Percentiles rank a stretch among this genome's conserved stretches.
Evolutionary conservation across 2,329 filamentous ascomycete species (phyloP).

Genomic region (Paradendryphiella salina): DNA sequence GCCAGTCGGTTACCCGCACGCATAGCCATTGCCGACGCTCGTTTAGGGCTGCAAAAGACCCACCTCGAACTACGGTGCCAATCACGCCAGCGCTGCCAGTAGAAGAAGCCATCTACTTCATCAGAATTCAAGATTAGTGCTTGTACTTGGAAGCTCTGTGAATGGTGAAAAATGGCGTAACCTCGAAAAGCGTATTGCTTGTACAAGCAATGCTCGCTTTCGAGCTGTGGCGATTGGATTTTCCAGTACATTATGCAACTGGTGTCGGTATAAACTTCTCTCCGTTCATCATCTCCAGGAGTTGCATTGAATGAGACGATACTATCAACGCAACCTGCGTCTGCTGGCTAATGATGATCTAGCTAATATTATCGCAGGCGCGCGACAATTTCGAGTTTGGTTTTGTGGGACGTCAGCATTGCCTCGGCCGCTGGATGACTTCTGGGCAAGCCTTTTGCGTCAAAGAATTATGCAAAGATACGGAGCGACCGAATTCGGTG

Average conservation of each 20-base stretch:
- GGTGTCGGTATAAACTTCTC: conserved; percentile 45
- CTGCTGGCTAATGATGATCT: conserved; percentile 35
- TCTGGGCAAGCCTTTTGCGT: conserved; percentile 53
- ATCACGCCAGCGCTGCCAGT: conserved; percentile 50
- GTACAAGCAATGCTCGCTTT: conserved; percentile 40
- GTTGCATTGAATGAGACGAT: conserved; percentile 42
- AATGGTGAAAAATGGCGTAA: conserved; percentile 38
- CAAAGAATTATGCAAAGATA: conserved; percentile 51
- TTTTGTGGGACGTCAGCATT: conserved; percentile 55
- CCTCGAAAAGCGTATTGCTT: conserved; percentile 31
- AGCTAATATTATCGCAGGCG: conserved; percentile 50
- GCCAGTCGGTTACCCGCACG: conserved; percentile 43
- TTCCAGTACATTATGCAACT: conserved; percentile 45
- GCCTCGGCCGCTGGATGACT: conserved; percentile 56
- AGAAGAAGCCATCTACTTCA: conserved; percentile 53
- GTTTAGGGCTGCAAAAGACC: conserved; percentile 43
- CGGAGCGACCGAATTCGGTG: conserved; percentile 52
- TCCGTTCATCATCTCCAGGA: conserved; percentile 40
- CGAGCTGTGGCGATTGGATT: conserved; percentile 45
- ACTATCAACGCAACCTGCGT: conserved; percentile 44
- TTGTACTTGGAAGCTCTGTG: conserved; percentile 46
- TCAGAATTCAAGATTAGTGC: conserved; percentile 46
- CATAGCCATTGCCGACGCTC: conserved; percentile 48
- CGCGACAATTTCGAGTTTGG: conserved; percentile 48
- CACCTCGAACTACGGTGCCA: conserved; percentile 53